Base-by-base conservation (phyloP, 2,329 filamentous ascomycete species). In the Cladosporium sp. region DNA sequence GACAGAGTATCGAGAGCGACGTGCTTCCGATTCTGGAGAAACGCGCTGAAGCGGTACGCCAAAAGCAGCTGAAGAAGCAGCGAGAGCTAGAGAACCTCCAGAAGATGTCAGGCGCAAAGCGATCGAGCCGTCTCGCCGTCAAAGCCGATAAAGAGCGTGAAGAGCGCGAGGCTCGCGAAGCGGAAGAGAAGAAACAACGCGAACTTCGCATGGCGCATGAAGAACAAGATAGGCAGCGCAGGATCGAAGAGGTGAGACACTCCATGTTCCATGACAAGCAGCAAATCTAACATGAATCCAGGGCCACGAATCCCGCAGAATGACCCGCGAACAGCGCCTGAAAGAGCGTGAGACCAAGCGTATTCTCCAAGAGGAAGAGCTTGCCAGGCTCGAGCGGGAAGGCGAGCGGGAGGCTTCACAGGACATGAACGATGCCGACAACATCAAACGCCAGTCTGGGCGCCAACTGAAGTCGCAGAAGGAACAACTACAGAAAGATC, bases 101-200 rank as follows among this genome's bases (percentile, higher is more conserved):
- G 61, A 92, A 93, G 67, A 80, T 97, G 72, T 89, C 89, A n/a
- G 88, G 86, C 53, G 92, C 93, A 3, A 98, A 98, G 72, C 79
- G 93, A 57, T 98, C 93, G 1, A 95, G 89, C 63, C 83, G 93
- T 57, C 82, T 98, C 59, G 91, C 92, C 14, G 80, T 81, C 58
- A 95, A 89, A 66, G 75, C 83, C 33, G 90, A 96, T 66, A 85
- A 83, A 58, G 87, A 90, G 63, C 85, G 82, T 60, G 77, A 86
- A 56, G 84, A 92, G 43, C 84, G 89, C 55, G 80, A 86, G 60
- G 78, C 77, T 14, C 82, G 78, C 9, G 86, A 91, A 64, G 86
- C 85, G 43, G 83, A 88, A 60, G 81, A 79, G 51, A 86, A 81
- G 71, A 78, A 77, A 55, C 77, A 78, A 46, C 74, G 73, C 6